Percentiles rank a stretch among this genome's conserved stretches.
Evolutionary conservation across 371 early-diverging fungal species (phyloP).

Genomic region (Cokeromyces recurvatus): DNA sequence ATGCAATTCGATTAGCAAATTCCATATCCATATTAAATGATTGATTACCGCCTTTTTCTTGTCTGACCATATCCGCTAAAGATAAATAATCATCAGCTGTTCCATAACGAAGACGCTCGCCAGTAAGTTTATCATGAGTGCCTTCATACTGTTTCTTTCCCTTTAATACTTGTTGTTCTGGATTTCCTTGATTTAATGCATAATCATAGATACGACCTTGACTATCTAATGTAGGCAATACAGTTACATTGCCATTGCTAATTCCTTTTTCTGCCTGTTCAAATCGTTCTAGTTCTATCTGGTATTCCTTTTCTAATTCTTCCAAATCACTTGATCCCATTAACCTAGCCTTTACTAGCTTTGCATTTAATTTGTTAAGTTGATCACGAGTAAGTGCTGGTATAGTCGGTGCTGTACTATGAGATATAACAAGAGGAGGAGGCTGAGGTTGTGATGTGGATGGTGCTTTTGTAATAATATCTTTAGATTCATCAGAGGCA

Average conservation of each 20-base stretch:
- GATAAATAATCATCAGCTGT: conserved; percentile 52
- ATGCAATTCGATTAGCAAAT: conserved; percentile 69
- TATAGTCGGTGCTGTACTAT: conserved; percentile 8
- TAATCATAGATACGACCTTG: conserved; percentile 54
- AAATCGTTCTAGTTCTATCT: conserved; percentile 38
- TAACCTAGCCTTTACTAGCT: conserved; percentile 76
- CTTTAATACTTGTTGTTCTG: conserved; percentile 15
- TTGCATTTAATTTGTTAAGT: conserved; percentile 83
- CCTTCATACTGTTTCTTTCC: conserved; percentile 46
- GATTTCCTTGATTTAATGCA: conserved; percentile 21
- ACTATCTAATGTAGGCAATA: conserved; percentile 65
- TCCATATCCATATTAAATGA: conserved; percentile 59
- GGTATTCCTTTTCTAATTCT: conserved; percentile 67
- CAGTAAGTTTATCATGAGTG: conserved; percentile 52
- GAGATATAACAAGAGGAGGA: neutral
- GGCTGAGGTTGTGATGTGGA: neutral
- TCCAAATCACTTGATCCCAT: conserved; percentile 62
- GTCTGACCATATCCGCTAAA: conserved; percentile 63
- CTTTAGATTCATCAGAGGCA: no score
- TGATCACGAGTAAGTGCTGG: conserved; percentile 56
- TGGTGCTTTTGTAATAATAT: no score
- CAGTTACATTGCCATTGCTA: conserved; percentile 15
- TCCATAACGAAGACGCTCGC: conserved; percentile 55
- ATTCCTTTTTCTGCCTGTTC: conserved; percentile 20
- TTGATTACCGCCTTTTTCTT: conserved; percentile 55